A percentile compares a stretch with the other conserved stretches of the same genome.
These are phyloP conservation scores for Salvia sclarea DNA, from an alignment of 305 asterid genomes.

Conservation along the genomic window DNA sequence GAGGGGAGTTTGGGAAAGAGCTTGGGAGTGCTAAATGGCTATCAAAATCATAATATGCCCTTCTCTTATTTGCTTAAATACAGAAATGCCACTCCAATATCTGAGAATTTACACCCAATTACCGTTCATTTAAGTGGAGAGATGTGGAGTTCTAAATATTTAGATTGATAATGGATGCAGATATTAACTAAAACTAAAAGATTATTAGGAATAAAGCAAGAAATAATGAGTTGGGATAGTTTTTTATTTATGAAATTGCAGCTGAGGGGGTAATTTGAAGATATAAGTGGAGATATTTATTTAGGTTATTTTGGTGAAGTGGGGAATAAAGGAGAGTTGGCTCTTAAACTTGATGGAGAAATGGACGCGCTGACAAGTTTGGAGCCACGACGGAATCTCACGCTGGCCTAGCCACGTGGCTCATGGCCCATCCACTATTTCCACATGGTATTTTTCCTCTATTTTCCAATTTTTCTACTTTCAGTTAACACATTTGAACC, in stretches of 20 bases:
- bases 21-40: slow-evolving; percentile 9
- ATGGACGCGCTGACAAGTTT: slow-evolving; percentile 47
- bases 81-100: slow-evolving; percentile 3
- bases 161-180: neutral
- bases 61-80: slow-evolving; percentile 3
- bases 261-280: neutral
- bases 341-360: slow-evolving; percentile 36
- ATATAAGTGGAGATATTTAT: neutral
- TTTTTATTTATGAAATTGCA: neutral
- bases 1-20: neutral
- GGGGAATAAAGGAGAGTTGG: neutral
- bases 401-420: slow-evolving; percentile 38
- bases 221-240: neutral
- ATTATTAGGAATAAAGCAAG: neutral
- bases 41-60: slow-evolving; percentile 2
- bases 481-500: neutral
- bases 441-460: neutral
- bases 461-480: neutral
- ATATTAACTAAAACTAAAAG: neutral
- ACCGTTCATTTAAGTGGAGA: neutral
- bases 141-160: too few species aligned
- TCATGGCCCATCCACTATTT: slow-evolving; percentile 31
- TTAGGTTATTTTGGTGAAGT: slow-evolving; percentile 15
- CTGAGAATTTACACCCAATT: neutral
- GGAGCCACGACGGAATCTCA: slow-evolving; percentile 31